Evolutionary conservation across 106 monocot species (phyloP).

Genomic region (Agapanthus africanus): DNA sequence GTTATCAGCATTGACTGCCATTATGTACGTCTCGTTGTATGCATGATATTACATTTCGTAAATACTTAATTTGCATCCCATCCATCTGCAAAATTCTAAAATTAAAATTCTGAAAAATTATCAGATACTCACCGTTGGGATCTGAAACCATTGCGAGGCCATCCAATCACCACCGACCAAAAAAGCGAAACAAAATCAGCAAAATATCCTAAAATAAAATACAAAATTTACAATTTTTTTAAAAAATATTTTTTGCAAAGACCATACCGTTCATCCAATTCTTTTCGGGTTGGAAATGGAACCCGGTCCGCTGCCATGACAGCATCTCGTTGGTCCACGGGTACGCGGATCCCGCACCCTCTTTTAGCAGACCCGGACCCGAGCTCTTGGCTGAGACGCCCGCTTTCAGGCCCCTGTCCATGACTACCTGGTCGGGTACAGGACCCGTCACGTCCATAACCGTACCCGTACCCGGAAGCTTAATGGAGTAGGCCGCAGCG

Average conservation of each 20-base stretch:
- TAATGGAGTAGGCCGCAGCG: slow-evolving; percentile 17
- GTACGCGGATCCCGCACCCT: slow-evolving; percentile 10
- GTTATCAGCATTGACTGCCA: too few species aligned
- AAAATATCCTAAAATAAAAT: neutral
- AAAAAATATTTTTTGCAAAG: too few species aligned
- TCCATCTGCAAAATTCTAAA: too few species aligned
- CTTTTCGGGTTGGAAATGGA: slow-evolving; percentile 40
- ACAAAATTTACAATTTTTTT: neutral
- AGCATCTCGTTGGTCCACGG: slow-evolving; percentile 46
- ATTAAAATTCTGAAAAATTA: too few species aligned
- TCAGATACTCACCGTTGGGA: slow-evolving; percentile 24
- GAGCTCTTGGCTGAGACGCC: neutral
- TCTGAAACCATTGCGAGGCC: slow-evolving; percentile 1
- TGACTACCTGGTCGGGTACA: neutral
- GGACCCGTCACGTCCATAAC: too few species aligned
- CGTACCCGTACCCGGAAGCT: neutral
- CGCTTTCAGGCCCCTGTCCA: neutral
- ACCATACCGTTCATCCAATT: slow-evolving; percentile 52
- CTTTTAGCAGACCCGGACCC: neutral
- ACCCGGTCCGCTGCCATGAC: slow-evolving; percentile 42
- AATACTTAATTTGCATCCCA: too few species aligned
- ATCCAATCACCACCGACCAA: neutral
- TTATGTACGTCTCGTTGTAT: too few species aligned
- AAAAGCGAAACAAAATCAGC: neutral
- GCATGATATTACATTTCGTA: too few species aligned